These are phyloP conservation scores for Platismatia glauca DNA, from an alignment of 495 filamentous ascomycete genomes.

Conservation along the genomic window DNA sequence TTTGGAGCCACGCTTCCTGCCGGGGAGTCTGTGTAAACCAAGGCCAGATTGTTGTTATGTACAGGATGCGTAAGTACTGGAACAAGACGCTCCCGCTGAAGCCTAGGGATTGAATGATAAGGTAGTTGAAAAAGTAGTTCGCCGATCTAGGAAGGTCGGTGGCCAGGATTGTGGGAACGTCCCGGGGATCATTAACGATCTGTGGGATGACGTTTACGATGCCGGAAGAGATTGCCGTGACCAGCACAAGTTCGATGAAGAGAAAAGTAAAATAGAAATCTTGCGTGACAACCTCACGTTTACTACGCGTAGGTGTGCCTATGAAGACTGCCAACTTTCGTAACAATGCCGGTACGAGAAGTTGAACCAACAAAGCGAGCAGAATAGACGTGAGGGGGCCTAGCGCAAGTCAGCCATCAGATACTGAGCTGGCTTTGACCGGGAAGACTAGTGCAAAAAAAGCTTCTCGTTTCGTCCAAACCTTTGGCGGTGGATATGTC, in stretches of 20 bases:
- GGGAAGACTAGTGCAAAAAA: background rate
- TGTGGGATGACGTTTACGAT: conserved; percentile 55
- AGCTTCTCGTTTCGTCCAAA: background rate
- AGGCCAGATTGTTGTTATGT: conserved; percentile 81
- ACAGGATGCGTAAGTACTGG: conserved; percentile 69
- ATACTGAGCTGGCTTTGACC: background rate
- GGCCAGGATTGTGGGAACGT: conserved; percentile 61
- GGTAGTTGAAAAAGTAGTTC: conserved; percentile 98
- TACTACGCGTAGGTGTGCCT: conserved; percentile 74
- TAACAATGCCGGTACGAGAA: conserved; percentile 70
- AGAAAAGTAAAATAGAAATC: conserved; percentile 94
- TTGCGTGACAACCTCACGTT: conserved; percentile 72
- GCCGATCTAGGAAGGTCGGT: conserved; percentile 75
- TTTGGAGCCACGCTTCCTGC: conserved; percentile 26
- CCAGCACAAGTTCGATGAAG: conserved; percentile 89
- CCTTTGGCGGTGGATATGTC: background rate
- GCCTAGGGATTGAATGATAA: conserved; percentile 86
- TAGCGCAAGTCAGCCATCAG: conserved; percentile 12
- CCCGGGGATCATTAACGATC: conserved; percentile 22
- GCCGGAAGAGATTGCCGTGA: conserved; percentile 78
- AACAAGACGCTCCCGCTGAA: conserved; percentile 82
- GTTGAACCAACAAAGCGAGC: conserved; percentile 55
- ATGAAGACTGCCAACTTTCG: conserved; percentile 63
- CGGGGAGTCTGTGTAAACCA: conserved; percentile 66
- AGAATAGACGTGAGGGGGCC: conserved; percentile 22